Evolutionary conservation across 1,139 yeast genomes (phyloP), one percentile per base, ranked within the genome.

Genomic region (Lodderomyces elongisporus): DNA sequence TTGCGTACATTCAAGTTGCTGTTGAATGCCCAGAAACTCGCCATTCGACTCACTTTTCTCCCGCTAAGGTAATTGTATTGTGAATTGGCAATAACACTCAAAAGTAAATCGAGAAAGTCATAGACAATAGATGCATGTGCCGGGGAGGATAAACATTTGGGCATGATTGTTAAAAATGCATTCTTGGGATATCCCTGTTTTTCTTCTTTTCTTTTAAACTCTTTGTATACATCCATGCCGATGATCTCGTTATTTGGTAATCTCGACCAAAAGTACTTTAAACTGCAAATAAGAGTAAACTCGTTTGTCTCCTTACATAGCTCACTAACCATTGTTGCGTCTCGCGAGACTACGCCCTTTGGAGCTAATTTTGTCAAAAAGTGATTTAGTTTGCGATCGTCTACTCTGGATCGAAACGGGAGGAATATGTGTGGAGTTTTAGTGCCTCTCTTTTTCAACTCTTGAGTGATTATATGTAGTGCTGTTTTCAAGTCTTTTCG

Each of bases 61-160:
- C 94, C 94, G 47, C 85, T 77, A 60, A 88, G 61, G 46, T 81
- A 79, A 51, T 87, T 87, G 34, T 79, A 77, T 44, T 79, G 82
- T 3, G 94, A 79, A 55, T 85, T 83, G n/a, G 94, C 77, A 0
- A 93, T 79, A 27, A 88, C 60, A n/a, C 87, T 73, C 8, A 87
- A 83, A 34, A 88, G 60, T 31, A 88, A 65, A 50, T 88, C 95
- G 49, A 87, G 73, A 50, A 87, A 88, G 53, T 85, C 94, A 52
- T 84, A 85, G 4, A 85, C 91, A 7, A 88, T 85, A 2, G 91
- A 82, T 0, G 95, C 95, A 61, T 87, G 96, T 7, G 89, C 81
- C 3, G 91, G 85, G 0, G 94, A 81, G 6, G 83, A 74, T 20
- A 85, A 63, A 55, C 94, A 84, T 41, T 78, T 78, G 4, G 95